These are phyloP conservation scores for Pinus taeda DNA, from an alignment of 75 land plant species.

Conservation along the genomic window DNA sequence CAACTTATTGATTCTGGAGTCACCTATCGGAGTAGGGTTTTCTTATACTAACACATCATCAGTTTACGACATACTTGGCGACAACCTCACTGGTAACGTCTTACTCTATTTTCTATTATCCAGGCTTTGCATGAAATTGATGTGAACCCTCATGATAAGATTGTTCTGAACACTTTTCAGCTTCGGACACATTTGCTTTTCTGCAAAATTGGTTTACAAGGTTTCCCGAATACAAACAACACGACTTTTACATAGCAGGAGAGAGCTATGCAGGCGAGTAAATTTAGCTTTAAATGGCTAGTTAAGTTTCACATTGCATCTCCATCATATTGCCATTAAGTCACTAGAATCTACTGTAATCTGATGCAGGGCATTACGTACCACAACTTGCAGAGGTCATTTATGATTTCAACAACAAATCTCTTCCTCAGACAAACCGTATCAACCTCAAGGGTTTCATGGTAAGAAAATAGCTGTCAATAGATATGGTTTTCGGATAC, in stretches of 20 bases:
- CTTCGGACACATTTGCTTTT: slow-evolving; percentile 54
- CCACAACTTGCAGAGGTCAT: slow-evolving; percentile 61
- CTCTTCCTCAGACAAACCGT: neutral
- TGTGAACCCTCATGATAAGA: neutral
- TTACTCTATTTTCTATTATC: too few relatives aligned
- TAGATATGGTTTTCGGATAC: too few relatives aligned
- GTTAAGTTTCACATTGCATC: too few relatives aligned
- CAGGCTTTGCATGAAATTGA: neutral
- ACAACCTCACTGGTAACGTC: neutral
- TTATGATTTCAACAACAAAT: slow-evolving; percentile 37
- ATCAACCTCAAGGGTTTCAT: slow-evolving; percentile 69
- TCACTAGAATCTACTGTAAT: neutral
- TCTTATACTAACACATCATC: slow-evolving; percentile 1
- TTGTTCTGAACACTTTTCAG: slow-evolving; percentile 18
- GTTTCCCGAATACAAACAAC: slow-evolving; percentile 59
- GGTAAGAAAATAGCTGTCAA: slow-evolving; percentile 23
- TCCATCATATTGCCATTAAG: too few relatives aligned
- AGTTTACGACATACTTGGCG: neutral
- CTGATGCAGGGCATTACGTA: slow-evolving; percentile 56
- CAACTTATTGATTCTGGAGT: neutral
- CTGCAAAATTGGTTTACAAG: slow-evolving; percentile 63
- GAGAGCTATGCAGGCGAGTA: slow-evolving; percentile 80
- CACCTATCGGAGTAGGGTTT: slow-evolving; percentile 6
- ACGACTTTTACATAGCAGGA: slow-evolving; percentile 64
- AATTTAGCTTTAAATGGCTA: too few relatives aligned